Conservation (phyloP, 441 rosid species). For the Viola pubescens region DNA sequence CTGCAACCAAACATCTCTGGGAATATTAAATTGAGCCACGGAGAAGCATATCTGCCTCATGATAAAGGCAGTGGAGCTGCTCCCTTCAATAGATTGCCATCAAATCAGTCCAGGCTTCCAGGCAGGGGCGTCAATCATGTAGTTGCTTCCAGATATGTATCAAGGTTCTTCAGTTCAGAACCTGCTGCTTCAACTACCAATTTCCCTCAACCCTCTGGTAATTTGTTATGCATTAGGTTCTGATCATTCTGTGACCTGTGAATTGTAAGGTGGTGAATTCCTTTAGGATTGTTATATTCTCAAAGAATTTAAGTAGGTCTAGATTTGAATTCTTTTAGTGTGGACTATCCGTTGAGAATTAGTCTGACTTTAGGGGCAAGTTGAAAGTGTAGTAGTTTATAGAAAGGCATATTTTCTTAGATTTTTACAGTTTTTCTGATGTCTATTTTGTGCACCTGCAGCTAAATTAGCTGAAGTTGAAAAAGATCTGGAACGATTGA, state of each 20-base stretch:
- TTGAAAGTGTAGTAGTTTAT: too few species aligned
- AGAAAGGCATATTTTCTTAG: too few species aligned
- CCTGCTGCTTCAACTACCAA: constrained; percentile 56
- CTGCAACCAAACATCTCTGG: constrained; percentile 95
- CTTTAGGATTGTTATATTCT: too few species aligned
- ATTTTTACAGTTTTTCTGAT: neutral
- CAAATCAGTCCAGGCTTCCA: constrained; percentile 64
- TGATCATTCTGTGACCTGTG: neutral
- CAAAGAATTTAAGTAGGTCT: too few species aligned
- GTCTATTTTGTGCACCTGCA: constrained; percentile 31
- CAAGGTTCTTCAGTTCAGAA: constrained; percentile 67
- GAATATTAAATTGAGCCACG: constrained; percentile 86
- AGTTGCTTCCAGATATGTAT: constrained; percentile 83
- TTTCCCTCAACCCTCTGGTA: constrained; percentile 62
- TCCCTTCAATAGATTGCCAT: constrained; percentile 63
- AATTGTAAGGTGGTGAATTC: too few species aligned
- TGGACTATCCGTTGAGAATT: too few species aligned
- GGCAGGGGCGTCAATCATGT: constrained; percentile 61
- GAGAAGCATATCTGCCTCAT: constrained; percentile 98
- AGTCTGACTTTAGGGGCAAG: too few species aligned
- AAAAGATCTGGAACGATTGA: constrained; percentile 62
- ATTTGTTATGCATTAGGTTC: constrained; percentile 9
- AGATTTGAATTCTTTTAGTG: too few species aligned
- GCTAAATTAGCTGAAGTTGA: constrained; percentile 66
- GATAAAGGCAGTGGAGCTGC: constrained; percentile 83